These are phyloP conservation scores for Oryza coarctata DNA, from an alignment of 176 grass and related monocot species.

Conservation along the genomic window DNA sequence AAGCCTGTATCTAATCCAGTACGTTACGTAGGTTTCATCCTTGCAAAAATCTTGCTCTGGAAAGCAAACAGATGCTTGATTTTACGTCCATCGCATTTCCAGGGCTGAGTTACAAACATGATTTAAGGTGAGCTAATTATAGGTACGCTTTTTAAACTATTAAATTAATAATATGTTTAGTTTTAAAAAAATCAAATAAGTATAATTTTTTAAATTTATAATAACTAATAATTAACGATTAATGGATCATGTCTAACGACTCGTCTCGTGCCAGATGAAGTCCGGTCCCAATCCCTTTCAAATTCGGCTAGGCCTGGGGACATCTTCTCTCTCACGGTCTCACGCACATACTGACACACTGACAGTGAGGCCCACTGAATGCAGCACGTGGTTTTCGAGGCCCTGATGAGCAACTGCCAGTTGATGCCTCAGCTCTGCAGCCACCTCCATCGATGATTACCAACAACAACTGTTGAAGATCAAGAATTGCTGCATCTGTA, in stretches of 20 bases:
- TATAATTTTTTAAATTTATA: no score
- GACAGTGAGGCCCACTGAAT: constrained; percentile 1
- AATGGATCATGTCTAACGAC: no score
- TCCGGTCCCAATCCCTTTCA: no score
- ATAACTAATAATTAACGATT: no score
- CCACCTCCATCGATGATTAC: constrained; percentile 31
- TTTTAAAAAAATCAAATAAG: no score
- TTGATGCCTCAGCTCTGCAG: constrained; percentile 18
- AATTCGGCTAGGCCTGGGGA: no score
- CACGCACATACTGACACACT: not conserved
- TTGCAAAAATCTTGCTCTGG: not conserved
- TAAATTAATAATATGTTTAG: no score
- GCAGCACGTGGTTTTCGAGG: constrained; percentile 30
- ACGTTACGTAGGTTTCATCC: not conserved
- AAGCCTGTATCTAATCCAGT: not conserved
- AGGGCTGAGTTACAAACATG: no score
- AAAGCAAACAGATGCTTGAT: not conserved
- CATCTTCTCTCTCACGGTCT: not conserved
- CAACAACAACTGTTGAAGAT: not conserved
- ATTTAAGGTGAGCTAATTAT: no score
- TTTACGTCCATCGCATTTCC: not conserved
- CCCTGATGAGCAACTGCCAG: not conserved
- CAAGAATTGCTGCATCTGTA: not conserved
- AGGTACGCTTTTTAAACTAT: no score
- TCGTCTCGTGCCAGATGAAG: no score